Evolutionary conservation across 768 basidiomycete genomes (phyloP).

Genomic region (Tricholoma flavovirens): DNA sequence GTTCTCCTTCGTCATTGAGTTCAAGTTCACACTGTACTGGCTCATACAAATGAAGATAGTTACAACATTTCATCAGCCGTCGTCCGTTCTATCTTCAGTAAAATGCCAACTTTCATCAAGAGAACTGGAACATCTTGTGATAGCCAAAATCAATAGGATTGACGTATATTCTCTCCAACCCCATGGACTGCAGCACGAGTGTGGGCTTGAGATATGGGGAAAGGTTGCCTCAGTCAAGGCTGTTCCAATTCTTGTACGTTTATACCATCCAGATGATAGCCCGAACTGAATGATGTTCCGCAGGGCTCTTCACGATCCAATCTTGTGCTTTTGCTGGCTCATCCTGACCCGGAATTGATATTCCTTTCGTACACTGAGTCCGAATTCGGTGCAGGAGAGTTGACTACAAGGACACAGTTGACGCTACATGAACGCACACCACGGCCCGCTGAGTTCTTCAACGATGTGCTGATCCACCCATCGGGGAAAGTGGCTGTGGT

Average conservation of each 20-base stretch:
- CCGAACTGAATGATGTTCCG: slow-evolving; percentile 9
- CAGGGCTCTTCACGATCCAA: slow-evolving; percentile 38
- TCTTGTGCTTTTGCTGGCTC: slow-evolving; percentile 65
- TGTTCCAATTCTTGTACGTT: slow-evolving; percentile 48
- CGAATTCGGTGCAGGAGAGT: slow-evolving; percentile 24
- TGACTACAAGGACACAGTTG: slow-evolving; percentile 40
- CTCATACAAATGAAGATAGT: slow-evolving; percentile 57
- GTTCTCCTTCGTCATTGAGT: too few relatives aligned
- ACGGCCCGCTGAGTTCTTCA: slow-evolving; percentile 68
- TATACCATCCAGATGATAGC: slow-evolving; percentile 1
- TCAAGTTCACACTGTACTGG: not conserved
- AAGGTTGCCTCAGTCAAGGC: slow-evolving; percentile 51
- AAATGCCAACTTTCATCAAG: slow-evolving; percentile 58
- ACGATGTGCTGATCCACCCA: slow-evolving; percentile 61
- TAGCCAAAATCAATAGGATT: slow-evolving; percentile 60
- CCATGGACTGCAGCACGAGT: slow-evolving; percentile 56
- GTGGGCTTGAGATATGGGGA: slow-evolving; percentile 64
- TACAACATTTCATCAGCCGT: slow-evolving; percentile 71
- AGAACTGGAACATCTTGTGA: slow-evolving; percentile 56
- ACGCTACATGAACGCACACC: slow-evolving; percentile 51
- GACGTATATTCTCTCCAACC: slow-evolving; percentile 63
- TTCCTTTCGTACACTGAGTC: slow-evolving; percentile 49
- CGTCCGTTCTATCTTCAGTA: slow-evolving; percentile 63
- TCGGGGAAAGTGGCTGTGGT: slow-evolving; percentile 55
- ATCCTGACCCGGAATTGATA: slow-evolving; percentile 70